Evolutionary conservation across 345 rosid genomes (phyloP), one percentile per base, ranked within the genome.

Genomic region (Gynandropsis gynandra): DNA sequence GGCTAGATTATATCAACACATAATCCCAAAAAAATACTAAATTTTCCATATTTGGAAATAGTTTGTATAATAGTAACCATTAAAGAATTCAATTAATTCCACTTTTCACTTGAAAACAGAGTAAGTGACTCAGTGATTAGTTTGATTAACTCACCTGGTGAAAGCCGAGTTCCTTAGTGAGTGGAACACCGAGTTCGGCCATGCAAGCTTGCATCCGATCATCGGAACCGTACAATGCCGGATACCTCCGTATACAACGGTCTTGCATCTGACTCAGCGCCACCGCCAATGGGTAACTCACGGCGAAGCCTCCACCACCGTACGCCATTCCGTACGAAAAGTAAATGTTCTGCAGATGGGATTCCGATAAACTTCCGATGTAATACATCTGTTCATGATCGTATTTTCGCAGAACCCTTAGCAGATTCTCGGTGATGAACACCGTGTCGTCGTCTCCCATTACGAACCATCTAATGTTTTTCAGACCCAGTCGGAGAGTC

Each of bases 121-220:
- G 11, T 13, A 8, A 37, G 41, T 37, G 15, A 10, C 15, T 37
- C 15, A 37, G 41, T 37, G 15, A 37, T 8, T 37, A 3, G 11
- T 37, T 37, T 10, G 36, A 37, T 60, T 21, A 10, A 58, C 73
- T 16, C 42, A 92, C 98, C 98, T 92, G 98, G 84, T 92, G 96
- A 58, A 92, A 92, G 1, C 98, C 98, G 76, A 72, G 76, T 78
- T 92, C 93, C 56, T 82, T 87, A 46, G 96, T 87, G 80, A 92
- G 96, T 42, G 98, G 98, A 52, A 92, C 96, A 51, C 98, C 98
- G 78, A 92, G 89, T 76, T 92, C 98, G 1, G 98, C 95, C 98
- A 92, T 87, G 74, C 98, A 92, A 46, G 98, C 98, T 69, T 92
- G 98, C 73, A 92, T 85, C 69, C 98, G 72, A 39, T 92, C 98